Base-by-base conservation (phyloP, 352 stramenopile genomes). In the Globisporangium acanthophoron region DNA sequence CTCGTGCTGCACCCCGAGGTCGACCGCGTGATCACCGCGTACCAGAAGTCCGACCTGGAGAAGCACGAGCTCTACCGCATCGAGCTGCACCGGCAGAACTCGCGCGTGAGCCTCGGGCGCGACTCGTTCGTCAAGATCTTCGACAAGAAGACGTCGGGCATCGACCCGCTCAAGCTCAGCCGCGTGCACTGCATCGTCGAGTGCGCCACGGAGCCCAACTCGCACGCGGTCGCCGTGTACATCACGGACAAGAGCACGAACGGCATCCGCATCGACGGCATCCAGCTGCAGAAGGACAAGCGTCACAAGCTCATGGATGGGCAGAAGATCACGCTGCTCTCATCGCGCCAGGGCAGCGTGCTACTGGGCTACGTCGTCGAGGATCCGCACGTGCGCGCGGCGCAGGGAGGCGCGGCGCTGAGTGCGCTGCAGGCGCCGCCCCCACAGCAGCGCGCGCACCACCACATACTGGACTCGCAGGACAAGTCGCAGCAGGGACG, bases 321-420 rank as follows among this genome's bases (percentile, higher is more conserved):
- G 47, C 75, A 91, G 54, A 85, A 71, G 51, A 90, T 93, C 43
- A 88, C 83, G 15, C 61, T 93, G 39, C 64, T 93, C n/a, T 90
- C 78, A 13, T 82, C 73, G 24, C 62, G 66, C 1, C 70, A 79
- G 3, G 83, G 80, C 0, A 78, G 71, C 39, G 74, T 93, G 29
- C 54, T 88, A 31, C 61, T 91, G 0, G 80, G 80, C 0, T 93
- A 91, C 55, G 65, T 89, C 0, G 83, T 84, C 5, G 78, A 93
- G 74, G 80, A 93, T 29, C 83, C 80, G 16, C 80, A 89, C 46
- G 80, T 89, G 4, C 57, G 70, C 12, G 73, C 70, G 0, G 70
- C 76, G 11, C 63, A 80, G 31, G 54, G 24, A 27, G 24, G 61
- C 29, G n/a, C 46, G 8, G 41, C 24, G 24, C 24, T 27, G 24